phyloP scores from a whole-genome alignment of 208 protist species.

The Trypanosoma vivax region DNA sequence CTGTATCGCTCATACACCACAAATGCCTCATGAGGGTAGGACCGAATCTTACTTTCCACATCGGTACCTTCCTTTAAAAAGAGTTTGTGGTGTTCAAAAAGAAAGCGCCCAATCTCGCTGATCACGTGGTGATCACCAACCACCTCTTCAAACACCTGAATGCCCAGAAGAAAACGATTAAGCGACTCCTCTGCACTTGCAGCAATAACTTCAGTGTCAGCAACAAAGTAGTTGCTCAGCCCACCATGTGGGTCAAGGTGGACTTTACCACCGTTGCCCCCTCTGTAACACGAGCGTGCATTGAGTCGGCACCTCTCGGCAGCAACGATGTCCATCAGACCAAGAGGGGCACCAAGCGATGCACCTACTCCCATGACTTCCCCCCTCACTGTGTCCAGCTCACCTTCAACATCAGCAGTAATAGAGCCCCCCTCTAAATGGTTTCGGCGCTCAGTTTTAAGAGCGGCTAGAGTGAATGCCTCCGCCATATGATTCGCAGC shows the following conservation, averaged over 20 bases:
- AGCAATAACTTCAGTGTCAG: conserved; percentile 23
- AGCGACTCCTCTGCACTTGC: conserved; percentile 38
- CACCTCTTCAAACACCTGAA: conserved; percentile 57
- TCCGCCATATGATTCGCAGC: conserved; percentile 54
- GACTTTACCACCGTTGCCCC: background rate
- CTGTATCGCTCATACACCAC: conserved; percentile 59
- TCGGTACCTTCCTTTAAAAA: conserved; percentile 31
- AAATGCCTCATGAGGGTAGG: conserved; percentile 69
- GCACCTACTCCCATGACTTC: background rate
- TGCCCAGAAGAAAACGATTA: conserved; percentile 48
- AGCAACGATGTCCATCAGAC: conserved; percentile 52
- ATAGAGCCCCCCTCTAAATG: background rate
- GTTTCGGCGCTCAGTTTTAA: conserved; percentile 8
- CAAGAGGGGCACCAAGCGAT: conserved; percentile 29
- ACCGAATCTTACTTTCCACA: conserved; percentile 7
- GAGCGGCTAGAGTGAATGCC: conserved; percentile 54
- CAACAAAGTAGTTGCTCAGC: background rate
- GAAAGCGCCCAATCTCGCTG: conserved; percentile 39
- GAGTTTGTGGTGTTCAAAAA: conserved; percentile 60
- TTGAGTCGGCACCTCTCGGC: conserved; percentile 21
- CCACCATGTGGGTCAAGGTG: background rate
- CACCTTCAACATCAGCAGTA: too few species aligned
- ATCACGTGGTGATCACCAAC: conserved; percentile 50
- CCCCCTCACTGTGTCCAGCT: too few species aligned
- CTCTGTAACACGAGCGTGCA: conserved; percentile 4